Evolutionary conservation across 2,329 filamentous ascomycete species (phyloP), one percentile per base, ranked within the genome.

Genomic region (Clonostachys solani): DNA sequence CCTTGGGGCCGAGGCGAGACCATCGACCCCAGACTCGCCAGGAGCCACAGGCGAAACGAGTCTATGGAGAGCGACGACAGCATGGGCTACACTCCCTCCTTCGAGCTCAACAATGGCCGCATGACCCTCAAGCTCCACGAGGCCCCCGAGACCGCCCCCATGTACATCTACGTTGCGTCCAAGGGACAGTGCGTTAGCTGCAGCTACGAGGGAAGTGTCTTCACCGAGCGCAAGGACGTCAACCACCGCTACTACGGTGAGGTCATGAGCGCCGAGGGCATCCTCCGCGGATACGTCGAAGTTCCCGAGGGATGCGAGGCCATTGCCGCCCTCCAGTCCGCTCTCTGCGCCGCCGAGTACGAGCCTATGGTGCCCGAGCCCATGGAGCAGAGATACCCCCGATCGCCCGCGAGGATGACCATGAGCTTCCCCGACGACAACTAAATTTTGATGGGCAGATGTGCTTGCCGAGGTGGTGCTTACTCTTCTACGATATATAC

Each of bases 151-250:
- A 38, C 36, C 36, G 36, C 36, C 36, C 74, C 74, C 4, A 74
- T 77, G n/a, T 77, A 76, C 48, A 74, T 72, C 3, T 96, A 96
- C 63, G 81, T 96, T 68, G 96, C 95, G 70, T 92, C 86, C 43
- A 81, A 90, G 45, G 92, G 92, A 5, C 83, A 96, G 55, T 96
- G 95, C 59, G 91, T 89, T 2, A 90, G 90, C 33, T 80, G 95
- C 1, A 87, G 92, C 58, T 78, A 95, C 34, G 91, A 96, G 59
- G 92, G 92, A 23, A 95, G 90, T 0, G 80, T 95, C 12, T 77
- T 96, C 43, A 87, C 92, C 23, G 89, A 95, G 65, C 81, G 91
- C 44, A 85, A 81, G n/a, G 89, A 92, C 49, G 92, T 92, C 60
- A 96, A 96, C 58, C 86, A 89, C 45, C 80, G 81, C 6, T 96